Evolutionary conservation across 805 yeast genomes (phyloP), one percentile per base, ranked within the genome.

Genomic region (Dipodascopsis uninucleata): DNA sequence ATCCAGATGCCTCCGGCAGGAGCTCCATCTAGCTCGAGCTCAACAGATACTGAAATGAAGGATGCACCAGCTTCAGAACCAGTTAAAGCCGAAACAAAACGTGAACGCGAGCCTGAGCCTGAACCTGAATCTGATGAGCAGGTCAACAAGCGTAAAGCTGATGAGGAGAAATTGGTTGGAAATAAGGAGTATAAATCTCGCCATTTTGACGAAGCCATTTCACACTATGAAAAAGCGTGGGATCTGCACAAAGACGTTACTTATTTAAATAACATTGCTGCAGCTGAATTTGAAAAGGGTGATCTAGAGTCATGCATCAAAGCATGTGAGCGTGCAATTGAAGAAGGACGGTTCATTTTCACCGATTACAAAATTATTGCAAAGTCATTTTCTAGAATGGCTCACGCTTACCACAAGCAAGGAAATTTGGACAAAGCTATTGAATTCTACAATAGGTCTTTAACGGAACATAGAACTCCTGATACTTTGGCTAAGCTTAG

Each of bases 401-500:
- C 97, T 67, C 83, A 78, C 63, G 67, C 82, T 26, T 87, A 85
- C 66, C 69, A 78, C 61, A 93, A 93, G 69, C 70, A 76, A 63
- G 83, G 78, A 50, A 83, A 90, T 51, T 72, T 82, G 61, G 70
- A 73, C 51, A 72, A 76, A 40, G 96, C 98, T 17, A 80, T 79
- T 52, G 82, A 79, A 61, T 77, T 59, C 64, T 90, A 85, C 61
- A 90, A 89, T 68, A 87, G 85, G 68, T 85, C 97, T 1, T 74
- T 93, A 62, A 93, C 97, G 36, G 99, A 93, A 72, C 96, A 88
- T 70, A 81, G 99, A 71, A 86, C 95, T 18, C 95, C 97, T 21
- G 97, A 88, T 47, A 85, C 86, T 22, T 75, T 93, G 59, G 79
- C 79, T 58, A 93, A 90, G 70, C 77, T 93, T 62, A 83, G 97